Evolutionary conservation across 2,329 filamentous ascomycete genomes (phyloP), one percentile per base, ranked within the genome.

Genomic region (Botryotinia narcissicola): DNA sequence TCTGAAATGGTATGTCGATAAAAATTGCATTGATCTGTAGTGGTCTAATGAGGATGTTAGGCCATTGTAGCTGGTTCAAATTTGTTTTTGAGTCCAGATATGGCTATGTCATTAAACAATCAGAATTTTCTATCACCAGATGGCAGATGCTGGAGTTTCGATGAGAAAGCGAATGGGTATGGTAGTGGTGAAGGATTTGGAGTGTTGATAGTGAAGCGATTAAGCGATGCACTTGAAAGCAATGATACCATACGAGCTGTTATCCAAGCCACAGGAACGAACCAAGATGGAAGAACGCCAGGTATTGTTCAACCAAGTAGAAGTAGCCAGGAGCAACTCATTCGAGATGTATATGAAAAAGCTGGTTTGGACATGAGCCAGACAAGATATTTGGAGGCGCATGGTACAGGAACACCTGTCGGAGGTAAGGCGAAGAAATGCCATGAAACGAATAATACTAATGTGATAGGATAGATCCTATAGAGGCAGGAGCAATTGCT

Each of bases 131-230:
- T 71, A 35, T 76, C 75, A 1, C 59, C 54, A 18, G 86, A 76
- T 61, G 62, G 74, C 16, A 69, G 66, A 37, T 74, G 75, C 68
- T 87, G 84, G 74, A 86, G 85, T 6, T 90, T 89, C 76, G 89
- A 91, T 75, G 77, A 83, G 32, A 83, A 85, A 1, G 90, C 73
- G 6, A 87, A 89, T 73, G 90, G 90, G 1, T 92, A 92, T 77
- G 88, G 86, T 0, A 84, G 89, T 48, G 90, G 89, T 2, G 90
- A 92, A 77, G 90, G 89, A 1, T 83, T 88, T 37, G 88, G 85
- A 0, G 84, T 87, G 20, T 79, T 92, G 1, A 77, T 91, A 7
- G 78, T 92, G 61, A 92, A 91, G 80, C 84, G 84, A 2, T 81
- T 91, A 0, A 81, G 83, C 9, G 86, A 89, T 78, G 90, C 90